Percentiles rank a stretch among this genome's conserved stretches.
phyloP scores from a whole-genome alignment of 129 eudicot species.

The Oenanthe sinensis region DNA sequence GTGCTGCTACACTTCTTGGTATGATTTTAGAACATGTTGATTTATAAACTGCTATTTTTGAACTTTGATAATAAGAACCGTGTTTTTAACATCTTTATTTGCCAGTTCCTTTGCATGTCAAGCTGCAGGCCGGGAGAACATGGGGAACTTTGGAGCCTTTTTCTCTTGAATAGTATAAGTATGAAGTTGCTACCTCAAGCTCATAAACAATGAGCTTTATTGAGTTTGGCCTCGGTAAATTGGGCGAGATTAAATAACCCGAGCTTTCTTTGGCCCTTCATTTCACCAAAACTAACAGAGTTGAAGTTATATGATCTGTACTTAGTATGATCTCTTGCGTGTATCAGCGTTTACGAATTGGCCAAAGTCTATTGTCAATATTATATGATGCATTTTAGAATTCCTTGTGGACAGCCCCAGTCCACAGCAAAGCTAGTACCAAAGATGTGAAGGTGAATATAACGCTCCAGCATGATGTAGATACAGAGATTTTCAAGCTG shows the following conservation, averaged over 20 bases:
- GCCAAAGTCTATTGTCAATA: not conserved
- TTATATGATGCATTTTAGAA: not conserved
- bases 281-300: not conserved
- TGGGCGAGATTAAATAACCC: not conserved
- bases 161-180: conserved; percentile 13
- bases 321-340: not conserved
- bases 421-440: not conserved
- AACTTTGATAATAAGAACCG: not conserved
- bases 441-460: not conserved
- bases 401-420: not conserved
- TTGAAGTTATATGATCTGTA: not conserved
- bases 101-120: conserved; percentile 84
- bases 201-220: not conserved
- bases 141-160: conserved; percentile 93
- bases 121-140: conserved; percentile 75
- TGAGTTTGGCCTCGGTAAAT: not conserved
- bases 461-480: not conserved
- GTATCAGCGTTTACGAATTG: not conserved
- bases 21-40: conserved; percentile 7
- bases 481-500: not conserved
- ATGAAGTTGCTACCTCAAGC: not conserved
- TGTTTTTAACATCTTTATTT: not conserved
- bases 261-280: not conserved
- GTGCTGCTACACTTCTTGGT: conserved; percentile 82
- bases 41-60: not conserved